Evolutionary conservation across 352 stramenopile genomes (phyloP), one percentile per base, ranked within the genome.

Genomic region (Globisporangium uncinulatum): DNA sequence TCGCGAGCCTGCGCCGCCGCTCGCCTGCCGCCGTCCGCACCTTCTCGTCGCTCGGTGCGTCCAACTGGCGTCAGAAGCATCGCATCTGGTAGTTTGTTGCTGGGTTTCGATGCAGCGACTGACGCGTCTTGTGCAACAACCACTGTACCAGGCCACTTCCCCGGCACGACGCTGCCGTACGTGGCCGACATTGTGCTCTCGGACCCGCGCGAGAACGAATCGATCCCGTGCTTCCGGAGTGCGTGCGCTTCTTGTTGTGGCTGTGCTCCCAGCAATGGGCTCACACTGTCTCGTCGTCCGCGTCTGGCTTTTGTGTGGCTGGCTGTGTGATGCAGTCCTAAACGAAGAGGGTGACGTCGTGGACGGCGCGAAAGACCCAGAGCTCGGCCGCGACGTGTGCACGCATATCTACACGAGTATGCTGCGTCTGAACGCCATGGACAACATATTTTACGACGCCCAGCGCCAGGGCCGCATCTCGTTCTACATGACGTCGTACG

Each of bases 391-490:
- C 20, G 88, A 96, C 10, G 21, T 92, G 21, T 90, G 86, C 54
- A 75, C 83, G 20, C 66, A 90, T 51, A 94, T 98, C 48, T 97
- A 97, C 75, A 78, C 67, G 41, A 85, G 82, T 63, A 93, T 92
- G 75, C 70, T 89, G 56, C 84, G 84, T 37, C 59, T 93, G 41
- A 94, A 92, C 51, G 84, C 87, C 36, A 98, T 99, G 95, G 97
- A 99, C 77, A 94, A 93, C 55, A 91, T 99, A 55, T 88, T 99
- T 54, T 97, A 98, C 71, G 89, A 97, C 61, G 94, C 95, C 3
- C 97, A 99, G 69, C 83, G 97, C 45, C 97, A 99, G 75, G 97
- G 97, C 14, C 83, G 95, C 41, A 98, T 99, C 58, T 99, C 95
- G 3, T 99, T 99, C 73, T 99, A 99, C 74, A 95, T 98, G 89